phyloP scores from a whole-genome alignment of 805 yeast species.

The Hanseniaspora mollemarum region DNA sequence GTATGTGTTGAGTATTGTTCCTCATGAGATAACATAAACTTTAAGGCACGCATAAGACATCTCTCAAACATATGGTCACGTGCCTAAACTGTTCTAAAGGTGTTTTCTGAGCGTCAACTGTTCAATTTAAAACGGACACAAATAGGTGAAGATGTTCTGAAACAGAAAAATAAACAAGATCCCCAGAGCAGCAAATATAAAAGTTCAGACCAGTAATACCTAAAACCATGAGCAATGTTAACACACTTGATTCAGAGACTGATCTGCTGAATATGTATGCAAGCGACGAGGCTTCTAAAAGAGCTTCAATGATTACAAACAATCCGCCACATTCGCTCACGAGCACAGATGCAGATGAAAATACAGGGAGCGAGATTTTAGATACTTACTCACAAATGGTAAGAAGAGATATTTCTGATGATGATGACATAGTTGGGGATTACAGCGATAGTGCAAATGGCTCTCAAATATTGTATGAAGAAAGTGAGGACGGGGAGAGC shows the following conservation, averaged over 20 bases:
- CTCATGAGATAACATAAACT: no score
- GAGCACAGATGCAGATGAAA: constrained; percentile 15
- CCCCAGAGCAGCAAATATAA: neutral
- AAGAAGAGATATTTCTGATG: constrained; percentile 1
- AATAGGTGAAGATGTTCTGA: neutral
- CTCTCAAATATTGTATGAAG: neutral
- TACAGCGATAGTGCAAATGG: constrained; percentile 12
- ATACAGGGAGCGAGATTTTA: constrained; percentile 4
- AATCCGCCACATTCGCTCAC: neutral
- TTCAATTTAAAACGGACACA: neutral
- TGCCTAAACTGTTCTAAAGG: no score
- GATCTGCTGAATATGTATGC: constrained; percentile 4
- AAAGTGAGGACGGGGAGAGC: neutral
- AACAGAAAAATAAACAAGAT: neutral
- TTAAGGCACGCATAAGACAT: no score
- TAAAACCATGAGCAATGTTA: constrained; percentile 6
- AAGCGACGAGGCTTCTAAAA: neutral
- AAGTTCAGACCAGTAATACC: neutral
- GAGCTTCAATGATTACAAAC: constrained; percentile 4
- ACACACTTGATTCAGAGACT: constrained; percentile 1
- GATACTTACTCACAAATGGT: constrained; percentile 17
- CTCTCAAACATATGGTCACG: no score
- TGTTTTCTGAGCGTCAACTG: no score
- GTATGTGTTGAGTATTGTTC: no score
- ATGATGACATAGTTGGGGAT: neutral